These are phyloP conservation scores for Penicillium atrosanguineum DNA, from an alignment of 495 filamentous ascomycete species.

Conservation along the genomic window DNA sequence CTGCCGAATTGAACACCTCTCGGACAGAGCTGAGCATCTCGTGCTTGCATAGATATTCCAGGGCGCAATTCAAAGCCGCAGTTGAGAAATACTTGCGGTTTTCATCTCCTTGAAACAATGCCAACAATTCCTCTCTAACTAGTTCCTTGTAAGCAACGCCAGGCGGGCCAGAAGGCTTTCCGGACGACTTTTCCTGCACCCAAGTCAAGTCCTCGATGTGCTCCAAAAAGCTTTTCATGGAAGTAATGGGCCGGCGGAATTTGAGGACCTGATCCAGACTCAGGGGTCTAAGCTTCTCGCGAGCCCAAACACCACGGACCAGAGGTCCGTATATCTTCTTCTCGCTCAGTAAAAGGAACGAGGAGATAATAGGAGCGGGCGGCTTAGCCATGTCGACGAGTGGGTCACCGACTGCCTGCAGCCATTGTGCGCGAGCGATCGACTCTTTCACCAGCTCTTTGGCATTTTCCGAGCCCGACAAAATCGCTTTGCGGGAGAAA, in stretches of 20 bases:
- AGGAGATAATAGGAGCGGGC: slow-evolving; percentile 29
- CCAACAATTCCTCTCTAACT: slow-evolving; percentile 18
- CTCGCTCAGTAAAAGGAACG: slow-evolving; percentile 16
- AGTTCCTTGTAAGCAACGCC: slow-evolving; percentile 6
- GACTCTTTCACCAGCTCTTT: slow-evolving; percentile 29
- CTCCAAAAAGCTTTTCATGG: slow-evolving; percentile 34
- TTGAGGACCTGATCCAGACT: slow-evolving; percentile 14
- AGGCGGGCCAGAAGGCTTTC: not conserved
- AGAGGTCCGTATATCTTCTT: slow-evolving; percentile 22
- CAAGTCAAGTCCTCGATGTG: slow-evolving; percentile 34
- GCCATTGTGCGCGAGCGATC: slow-evolving; percentile 20
- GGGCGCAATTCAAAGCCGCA: slow-evolving; percentile 39
- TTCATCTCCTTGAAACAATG: slow-evolving; percentile 23
- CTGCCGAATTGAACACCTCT: slow-evolving; percentile 26
- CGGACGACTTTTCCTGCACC: not conserved
- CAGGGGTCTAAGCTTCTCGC: not conserved
- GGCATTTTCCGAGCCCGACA: slow-evolving; percentile 34
- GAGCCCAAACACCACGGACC: slow-evolving; percentile 36
- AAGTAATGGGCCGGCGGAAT: slow-evolving; percentile 3
- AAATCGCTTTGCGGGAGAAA: slow-evolving; percentile 31
- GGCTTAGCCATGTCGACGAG: slow-evolving; percentile 32
- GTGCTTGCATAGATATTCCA: slow-evolving; percentile 36
- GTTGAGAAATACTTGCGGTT: slow-evolving; percentile 34
- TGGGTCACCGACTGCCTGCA: slow-evolving; percentile 30
- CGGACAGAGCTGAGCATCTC: slow-evolving; percentile 28